Percentiles rank a stretch among this genome's conserved stretches.
Conservation (phyloP, 305 asterid genomes). For the Rubia balearica region DNA sequence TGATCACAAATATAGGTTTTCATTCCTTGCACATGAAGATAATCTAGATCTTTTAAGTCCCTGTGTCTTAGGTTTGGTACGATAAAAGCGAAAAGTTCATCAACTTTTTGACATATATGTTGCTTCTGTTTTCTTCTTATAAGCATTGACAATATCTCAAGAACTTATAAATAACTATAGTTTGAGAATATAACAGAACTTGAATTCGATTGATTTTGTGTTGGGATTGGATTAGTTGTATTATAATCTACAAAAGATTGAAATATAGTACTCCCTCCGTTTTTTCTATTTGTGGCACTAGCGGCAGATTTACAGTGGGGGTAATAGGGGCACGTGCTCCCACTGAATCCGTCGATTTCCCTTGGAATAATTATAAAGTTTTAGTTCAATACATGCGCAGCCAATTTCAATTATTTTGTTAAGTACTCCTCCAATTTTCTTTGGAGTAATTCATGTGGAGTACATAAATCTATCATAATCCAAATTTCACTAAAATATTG, state of each 20-base stretch:
- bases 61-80: constrained; percentile 13
- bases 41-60: not conserved
- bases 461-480: too few species aligned
- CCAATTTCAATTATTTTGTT: too few species aligned
- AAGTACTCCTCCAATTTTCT: too few species aligned
- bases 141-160: not conserved
- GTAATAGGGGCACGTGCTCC: too few species aligned
- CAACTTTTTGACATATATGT: constrained; percentile 8
- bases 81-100: constrained; percentile 15
- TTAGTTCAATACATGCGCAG: too few species aligned
- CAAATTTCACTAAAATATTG: too few species aligned
- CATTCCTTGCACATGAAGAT: not conserved
- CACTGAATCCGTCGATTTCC: too few species aligned
- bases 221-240: not conserved
- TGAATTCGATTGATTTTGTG: not conserved
- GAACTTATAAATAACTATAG: not conserved
- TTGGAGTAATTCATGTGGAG: too few species aligned
- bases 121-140: constrained; percentile 8
- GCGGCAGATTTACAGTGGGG: too few species aligned
- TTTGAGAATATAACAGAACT: not conserved
- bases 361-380: too few species aligned
- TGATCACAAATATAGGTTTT: constrained; percentile 2
- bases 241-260: not conserved
- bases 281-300: too few species aligned
- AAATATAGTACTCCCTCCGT: too few species aligned